These are phyloP conservation scores for Aethionema arabicum DNA, from an alignment of 345 rosid genomes.

Conservation along the genomic window DNA sequence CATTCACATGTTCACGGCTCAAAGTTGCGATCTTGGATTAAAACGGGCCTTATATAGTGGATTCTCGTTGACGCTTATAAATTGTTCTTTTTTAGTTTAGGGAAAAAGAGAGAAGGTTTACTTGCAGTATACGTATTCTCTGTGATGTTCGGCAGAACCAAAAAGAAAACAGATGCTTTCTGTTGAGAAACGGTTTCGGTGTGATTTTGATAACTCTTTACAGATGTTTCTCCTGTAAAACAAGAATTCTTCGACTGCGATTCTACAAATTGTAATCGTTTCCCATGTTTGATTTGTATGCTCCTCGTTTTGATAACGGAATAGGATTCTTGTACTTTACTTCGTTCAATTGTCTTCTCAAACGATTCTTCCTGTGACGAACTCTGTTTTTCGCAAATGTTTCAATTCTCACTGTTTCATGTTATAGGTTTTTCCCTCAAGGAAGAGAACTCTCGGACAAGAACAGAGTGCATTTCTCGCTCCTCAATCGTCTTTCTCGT, in stretches of 20 bases:
- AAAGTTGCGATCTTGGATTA: conserved; percentile 28
- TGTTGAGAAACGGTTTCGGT: conserved; percentile 38
- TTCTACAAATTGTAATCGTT: not conserved
- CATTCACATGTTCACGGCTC: conserved; percentile 29
- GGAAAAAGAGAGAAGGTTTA: conserved; percentile 16
- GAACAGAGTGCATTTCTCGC: conserved; percentile 1
- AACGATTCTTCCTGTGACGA: not conserved
- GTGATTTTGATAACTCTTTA: conserved; percentile 18
- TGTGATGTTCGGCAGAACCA: conserved; percentile 16
- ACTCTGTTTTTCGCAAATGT: conserved; percentile 11
- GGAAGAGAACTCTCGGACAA: conserved; percentile 11
- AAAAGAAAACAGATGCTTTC: conserved; percentile 32
- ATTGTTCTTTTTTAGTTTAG: conserved; percentile 25
- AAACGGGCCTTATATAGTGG: conserved; percentile 32
- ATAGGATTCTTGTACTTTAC: conserved; percentile 31
- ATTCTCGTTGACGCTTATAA: conserved; percentile 38
- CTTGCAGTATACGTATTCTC: conserved; percentile 41
- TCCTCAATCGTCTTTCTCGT: conserved; percentile 12
- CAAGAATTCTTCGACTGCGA: conserved; percentile 7
- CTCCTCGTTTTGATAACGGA: conserved; percentile 12
- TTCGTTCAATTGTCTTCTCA: conserved; percentile 26
- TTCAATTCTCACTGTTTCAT: conserved; percentile 23
- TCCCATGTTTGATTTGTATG: conserved; percentile 17
- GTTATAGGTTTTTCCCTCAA: conserved; percentile 25
- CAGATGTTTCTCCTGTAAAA: conserved; percentile 31